These are phyloP conservation scores for Cryptomeria japonica DNA, from an alignment of 75 land plant genomes.

Conservation along the genomic window DNA sequence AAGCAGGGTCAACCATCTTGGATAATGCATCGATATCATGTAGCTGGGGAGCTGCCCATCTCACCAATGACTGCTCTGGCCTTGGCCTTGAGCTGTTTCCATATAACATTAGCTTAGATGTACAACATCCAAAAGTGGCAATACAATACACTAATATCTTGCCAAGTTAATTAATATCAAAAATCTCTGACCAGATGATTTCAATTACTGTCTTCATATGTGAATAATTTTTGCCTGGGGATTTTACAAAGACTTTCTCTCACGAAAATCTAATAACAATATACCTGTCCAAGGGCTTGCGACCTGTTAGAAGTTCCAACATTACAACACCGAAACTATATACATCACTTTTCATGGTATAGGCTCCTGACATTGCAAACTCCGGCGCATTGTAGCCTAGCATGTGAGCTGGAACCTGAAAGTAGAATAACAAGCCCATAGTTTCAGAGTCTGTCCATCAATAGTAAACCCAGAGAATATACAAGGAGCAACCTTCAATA, in stretches of 20 bases:
- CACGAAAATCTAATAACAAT: neutral
- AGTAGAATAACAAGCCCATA: neutral
- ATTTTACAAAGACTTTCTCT: neutral
- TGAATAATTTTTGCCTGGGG: conserved; percentile 1
- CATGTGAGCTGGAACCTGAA: conserved; percentile 41
- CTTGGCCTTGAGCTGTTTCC: conserved; percentile 50
- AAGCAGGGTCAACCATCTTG: conserved; percentile 75
- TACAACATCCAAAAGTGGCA: neutral
- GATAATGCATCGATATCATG: conserved; percentile 70
- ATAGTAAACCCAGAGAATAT: neutral
- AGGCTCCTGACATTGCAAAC: conserved; percentile 51
- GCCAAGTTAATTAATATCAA: neutral
- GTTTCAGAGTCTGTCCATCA: neutral
- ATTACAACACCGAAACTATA: conserved; percentile 89
- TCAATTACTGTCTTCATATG: neutral
- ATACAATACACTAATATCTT: conserved; percentile 1
- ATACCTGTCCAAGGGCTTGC: conserved; percentile 74
- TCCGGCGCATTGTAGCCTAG: conserved; percentile 74
- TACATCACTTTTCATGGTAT: conserved; percentile 62
- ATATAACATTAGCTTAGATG: neutral
- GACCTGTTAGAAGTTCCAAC: conserved; percentile 79
- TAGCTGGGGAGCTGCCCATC: conserved; percentile 76
- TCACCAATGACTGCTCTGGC: conserved; percentile 59
- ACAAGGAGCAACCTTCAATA: neutral
- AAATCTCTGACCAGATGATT: neutral